Base-by-base conservation (phyloP, 1,284 basidiomycete genomes). In the Puccinia brachypodii region DNA sequence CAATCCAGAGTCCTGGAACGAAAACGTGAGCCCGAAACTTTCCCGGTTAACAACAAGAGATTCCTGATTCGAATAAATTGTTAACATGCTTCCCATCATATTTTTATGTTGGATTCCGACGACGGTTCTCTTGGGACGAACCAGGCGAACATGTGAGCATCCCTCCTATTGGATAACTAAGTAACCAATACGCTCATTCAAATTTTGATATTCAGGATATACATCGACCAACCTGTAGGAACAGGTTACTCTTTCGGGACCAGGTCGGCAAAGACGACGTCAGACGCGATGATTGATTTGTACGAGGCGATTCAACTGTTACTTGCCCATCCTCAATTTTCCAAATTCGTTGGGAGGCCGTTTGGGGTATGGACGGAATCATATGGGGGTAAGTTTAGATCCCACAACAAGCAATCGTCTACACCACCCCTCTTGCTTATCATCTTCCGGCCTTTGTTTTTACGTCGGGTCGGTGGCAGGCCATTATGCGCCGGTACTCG, bases 331-430 rank as follows among this genome's bases (percentile, higher is more conserved):
- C 53, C 77, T 4, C 42, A 31, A 2, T 79, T 79, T 40, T 25
- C 28, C 4, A 53, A 71, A 62, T 79, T 79, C 19, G 25, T 71
- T 3, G 68, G 68, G 13, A 28, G 77, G 16, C 44, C 62, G n/a
- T 79, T 79, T 62, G 77, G 77, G 11, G 33, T 79, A 2, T 79
- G 64, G 64, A 72, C 77, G 13, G 77, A 79, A 31, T 79, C 77
- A 42, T 79, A 79, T 72, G 77, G 77, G 25, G 77, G 77, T 79
- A 19, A 13, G 75, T 33, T 33, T 14, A 38, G 9, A 22, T 14
- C 33, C n/a, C n/a, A n/a, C 14, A 31, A 36, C 7, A n/a, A n/a
- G n/a, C 2, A 9, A 11, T n/a, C 6, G 3, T 33, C 33, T 74
- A 14, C 11, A 56, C 40, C 9, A 73, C 8, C 25, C 42, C 11